A percentile compares a stretch with the other conserved stretches of the same genome.
Evolutionary conservation across 768 basidiomycete genomes (phyloP).

Genomic region (Coprinopsis strossmayeri): DNA sequence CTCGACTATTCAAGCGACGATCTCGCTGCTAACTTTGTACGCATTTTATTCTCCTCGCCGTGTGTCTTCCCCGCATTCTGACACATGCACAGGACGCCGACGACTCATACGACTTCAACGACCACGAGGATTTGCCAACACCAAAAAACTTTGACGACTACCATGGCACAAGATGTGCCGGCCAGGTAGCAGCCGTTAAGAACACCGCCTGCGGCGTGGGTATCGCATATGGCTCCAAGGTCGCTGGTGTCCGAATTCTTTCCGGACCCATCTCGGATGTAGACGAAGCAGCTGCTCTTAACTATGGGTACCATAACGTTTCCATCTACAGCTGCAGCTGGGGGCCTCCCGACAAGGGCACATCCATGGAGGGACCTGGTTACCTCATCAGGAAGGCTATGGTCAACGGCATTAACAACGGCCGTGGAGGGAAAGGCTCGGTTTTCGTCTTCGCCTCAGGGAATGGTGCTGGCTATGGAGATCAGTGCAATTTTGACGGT

Average conservation of each 20-base stretch:
- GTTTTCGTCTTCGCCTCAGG: conserved; percentile 97
- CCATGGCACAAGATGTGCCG: conserved; percentile 97
- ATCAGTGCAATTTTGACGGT: conserved; percentile 99
- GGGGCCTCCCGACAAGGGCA: conserved; percentile 96
- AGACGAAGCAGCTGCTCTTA: conserved; percentile 92
- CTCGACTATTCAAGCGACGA: conserved; percentile 87
- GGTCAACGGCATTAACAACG: conserved; percentile 87
- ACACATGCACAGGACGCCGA: conserved; percentile 66
- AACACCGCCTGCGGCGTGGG: conserved; percentile 94
- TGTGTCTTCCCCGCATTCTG: conserved; percentile 2
- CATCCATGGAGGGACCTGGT: conserved; percentile 89
- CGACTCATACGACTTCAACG: conserved; percentile 95
- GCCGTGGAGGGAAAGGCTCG: conserved; percentile 84
- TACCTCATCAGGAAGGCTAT: conserved; percentile 92
- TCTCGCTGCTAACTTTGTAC: conserved; percentile 85
- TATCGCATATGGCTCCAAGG: conserved; percentile 85
- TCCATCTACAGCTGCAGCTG: conserved; percentile 96
- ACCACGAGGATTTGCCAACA: conserved; percentile 80
- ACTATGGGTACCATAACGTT: conserved; percentile 88
- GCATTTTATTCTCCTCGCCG: conserved; percentile 19
- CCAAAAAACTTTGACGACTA: conserved; percentile 88
- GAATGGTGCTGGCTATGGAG: conserved; percentile 85
- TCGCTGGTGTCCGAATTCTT: conserved; percentile 92
- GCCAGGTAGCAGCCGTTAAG: conserved; percentile 89
- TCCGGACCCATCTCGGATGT: conserved; percentile 92